Evolutionary conservation across 2,329 filamentous ascomycete species (phyloP).

Genomic region (Monosporascus sp.): DNA sequence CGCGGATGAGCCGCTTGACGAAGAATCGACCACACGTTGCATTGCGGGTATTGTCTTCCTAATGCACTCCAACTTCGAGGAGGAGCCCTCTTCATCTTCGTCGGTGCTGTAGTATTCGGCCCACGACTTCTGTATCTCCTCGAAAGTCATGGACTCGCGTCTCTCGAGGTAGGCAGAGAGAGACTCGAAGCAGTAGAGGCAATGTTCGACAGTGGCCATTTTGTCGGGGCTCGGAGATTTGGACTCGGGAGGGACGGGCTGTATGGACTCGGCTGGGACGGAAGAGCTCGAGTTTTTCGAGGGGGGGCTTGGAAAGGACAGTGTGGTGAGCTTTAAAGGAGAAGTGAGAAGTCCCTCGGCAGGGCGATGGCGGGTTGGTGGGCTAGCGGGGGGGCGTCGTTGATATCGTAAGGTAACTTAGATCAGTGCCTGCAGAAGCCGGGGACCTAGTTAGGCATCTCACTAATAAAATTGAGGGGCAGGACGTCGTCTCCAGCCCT

Average conservation of each 20-base stretch:
- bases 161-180: constrained; percentile 71
- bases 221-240: constrained; percentile 1
- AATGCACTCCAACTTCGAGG: constrained; percentile 20
- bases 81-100: constrained; percentile 7
- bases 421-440: no score
- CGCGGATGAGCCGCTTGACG: constrained; percentile 22
- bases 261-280: not conserved
- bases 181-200: constrained; percentile 87
- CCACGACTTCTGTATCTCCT: constrained; percentile 65
- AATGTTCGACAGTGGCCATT: constrained; percentile 85
- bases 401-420: no score
- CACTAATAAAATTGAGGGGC: no score
- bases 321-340: not conserved
- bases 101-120: constrained; percentile 31
- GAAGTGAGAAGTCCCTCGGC: no score
- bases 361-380: no score
- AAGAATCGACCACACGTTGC: constrained; percentile 18
- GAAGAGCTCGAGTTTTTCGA: not conserved
- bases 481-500: no score
- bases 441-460: no score
- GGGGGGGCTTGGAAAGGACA: not conserved
- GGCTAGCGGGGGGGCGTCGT: no score
- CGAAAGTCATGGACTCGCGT: constrained; percentile 61
- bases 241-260: not conserved
- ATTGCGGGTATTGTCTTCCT: constrained; percentile 28